phyloP scores from a whole-genome alignment of 164 flowering plant genomes.

The Platanus orientalis region DNA sequence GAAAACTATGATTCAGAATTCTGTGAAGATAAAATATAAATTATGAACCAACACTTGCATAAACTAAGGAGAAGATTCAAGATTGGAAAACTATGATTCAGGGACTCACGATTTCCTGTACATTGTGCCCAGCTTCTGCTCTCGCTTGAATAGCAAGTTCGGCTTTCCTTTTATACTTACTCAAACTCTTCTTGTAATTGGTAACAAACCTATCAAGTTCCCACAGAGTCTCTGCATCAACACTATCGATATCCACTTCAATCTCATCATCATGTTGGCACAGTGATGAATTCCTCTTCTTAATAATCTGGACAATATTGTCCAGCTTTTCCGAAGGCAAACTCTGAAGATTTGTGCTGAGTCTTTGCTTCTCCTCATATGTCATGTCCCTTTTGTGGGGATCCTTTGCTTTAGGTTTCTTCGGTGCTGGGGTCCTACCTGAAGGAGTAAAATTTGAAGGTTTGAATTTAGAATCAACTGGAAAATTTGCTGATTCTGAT shows the following conservation, averaged over 20 bases:
- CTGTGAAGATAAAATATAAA: constrained; percentile 1
- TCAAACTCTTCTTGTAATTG: constrained; percentile 58
- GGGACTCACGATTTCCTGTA: constrained; percentile 20
- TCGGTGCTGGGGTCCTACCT: constrained; percentile 37
- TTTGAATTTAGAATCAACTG: constrained; percentile 30
- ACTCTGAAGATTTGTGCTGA: constrained; percentile 57
- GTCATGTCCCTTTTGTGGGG: constrained; percentile 69
- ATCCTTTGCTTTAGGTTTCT: constrained; percentile 65
- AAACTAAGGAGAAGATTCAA: not conserved
- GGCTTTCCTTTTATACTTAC: constrained; percentile 55
- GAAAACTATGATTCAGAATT: not conserved
- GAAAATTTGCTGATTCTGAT: constrained; percentile 31
- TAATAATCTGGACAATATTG: constrained; percentile 73
- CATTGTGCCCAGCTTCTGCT: constrained; percentile 24
- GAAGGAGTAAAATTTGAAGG: constrained; percentile 17
- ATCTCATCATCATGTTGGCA: constrained; percentile 77
- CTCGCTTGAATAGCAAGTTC: constrained; percentile 43
- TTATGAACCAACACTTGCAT: no score
- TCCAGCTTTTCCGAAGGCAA: constrained; percentile 81
- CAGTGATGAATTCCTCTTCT: constrained; percentile 61
- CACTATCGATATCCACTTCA: constrained; percentile 83
- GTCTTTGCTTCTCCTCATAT: constrained; percentile 76
- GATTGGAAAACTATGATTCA: not conserved
- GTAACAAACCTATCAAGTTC: constrained; percentile 80
- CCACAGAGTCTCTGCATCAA: constrained; percentile 84